Percentiles rank a stretch among this genome's conserved stretches.
Evolutionary conservation across 176 grass and related monocot genomes (phyloP).

Genomic region (Tillandsia leiboldiana): DNA sequence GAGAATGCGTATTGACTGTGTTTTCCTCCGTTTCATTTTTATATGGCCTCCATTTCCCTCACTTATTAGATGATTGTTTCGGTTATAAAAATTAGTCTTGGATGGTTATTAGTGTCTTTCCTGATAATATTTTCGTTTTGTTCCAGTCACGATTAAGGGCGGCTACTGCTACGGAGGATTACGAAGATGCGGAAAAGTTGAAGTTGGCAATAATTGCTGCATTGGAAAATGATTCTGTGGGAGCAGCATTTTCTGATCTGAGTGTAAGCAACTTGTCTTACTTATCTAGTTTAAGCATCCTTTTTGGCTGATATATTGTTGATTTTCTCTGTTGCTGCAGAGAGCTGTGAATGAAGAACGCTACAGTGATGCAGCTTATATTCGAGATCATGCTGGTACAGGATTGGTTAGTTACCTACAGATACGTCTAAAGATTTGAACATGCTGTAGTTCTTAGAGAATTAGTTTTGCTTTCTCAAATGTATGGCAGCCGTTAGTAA

Average conservation of each 20-base stretch:
- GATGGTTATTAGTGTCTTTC: neutral
- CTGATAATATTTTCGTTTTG: constrained; percentile 10
- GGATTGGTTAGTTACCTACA: constrained; percentile 57
- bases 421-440: constrained; percentile 1
- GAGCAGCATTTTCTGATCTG: constrained; percentile 59
- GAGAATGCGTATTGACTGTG: too few species aligned
- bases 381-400: constrained; percentile 73
- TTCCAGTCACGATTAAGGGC: constrained; percentile 73
- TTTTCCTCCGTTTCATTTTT: neutral
- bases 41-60: neutral
- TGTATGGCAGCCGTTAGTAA: neutral
- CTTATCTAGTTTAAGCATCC: constrained; percentile 18
- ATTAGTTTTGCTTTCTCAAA: constrained; percentile 4
- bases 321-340: constrained; percentile 33
- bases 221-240: constrained; percentile 59
- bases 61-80: neutral
- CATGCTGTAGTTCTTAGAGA: constrained; percentile 3
- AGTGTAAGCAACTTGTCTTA: constrained; percentile 46
- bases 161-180: constrained; percentile 68
- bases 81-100: neutral
- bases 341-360: constrained; percentile 78
- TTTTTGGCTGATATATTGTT: constrained; percentile 6
- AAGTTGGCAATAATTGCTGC: constrained; percentile 64
- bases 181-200: constrained; percentile 68
- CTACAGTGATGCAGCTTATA: constrained; percentile 58